Percentiles rank a stretch among this genome's conserved stretches.
Conservation (phyloP, 75 land plant genomes). For the Selaginella tamariscina region DNA sequence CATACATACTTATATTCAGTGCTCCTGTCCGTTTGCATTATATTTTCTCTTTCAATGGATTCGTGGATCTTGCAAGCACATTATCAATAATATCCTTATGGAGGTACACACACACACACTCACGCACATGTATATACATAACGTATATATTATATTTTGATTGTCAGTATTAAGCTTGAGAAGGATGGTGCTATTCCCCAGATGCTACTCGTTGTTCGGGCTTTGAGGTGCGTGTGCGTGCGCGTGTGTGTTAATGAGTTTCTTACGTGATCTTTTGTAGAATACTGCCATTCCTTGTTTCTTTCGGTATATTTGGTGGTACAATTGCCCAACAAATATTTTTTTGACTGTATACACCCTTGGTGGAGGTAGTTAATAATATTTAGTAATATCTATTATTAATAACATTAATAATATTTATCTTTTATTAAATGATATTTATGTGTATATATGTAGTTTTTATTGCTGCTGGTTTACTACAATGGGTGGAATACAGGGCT, state of each 20-base stretch:
- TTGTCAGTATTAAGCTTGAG: background rate
- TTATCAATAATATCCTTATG: background rate
- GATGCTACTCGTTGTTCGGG: background rate
- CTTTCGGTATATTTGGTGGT: background rate
- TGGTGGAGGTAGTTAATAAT: background rate
- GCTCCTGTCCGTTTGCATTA: conserved; percentile 10
- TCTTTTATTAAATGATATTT: too few species aligned
- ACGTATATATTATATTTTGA: too few species aligned
- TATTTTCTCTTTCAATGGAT: background rate
- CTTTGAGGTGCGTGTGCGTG: background rate
- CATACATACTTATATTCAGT: background rate
- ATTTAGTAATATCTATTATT: background rate
- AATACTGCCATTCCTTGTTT: background rate
- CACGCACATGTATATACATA: too few species aligned
- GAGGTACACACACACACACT: too few species aligned
- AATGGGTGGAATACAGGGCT: conserved; percentile 5
- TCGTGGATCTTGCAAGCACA: background rate
- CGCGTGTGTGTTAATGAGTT: background rate
- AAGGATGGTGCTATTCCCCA: background rate
- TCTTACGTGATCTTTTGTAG: background rate
- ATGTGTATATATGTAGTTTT: background rate
- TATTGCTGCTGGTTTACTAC: conserved; percentile 11
- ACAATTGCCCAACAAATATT: conserved; percentile 8
- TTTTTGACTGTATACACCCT: conserved; percentile 1
- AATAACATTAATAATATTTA: background rate